These are phyloP conservation scores for Kurtzmaniella quercitrusa DNA, from an alignment of 1,139 yeast genomes.

Conservation along the genomic window DNA sequence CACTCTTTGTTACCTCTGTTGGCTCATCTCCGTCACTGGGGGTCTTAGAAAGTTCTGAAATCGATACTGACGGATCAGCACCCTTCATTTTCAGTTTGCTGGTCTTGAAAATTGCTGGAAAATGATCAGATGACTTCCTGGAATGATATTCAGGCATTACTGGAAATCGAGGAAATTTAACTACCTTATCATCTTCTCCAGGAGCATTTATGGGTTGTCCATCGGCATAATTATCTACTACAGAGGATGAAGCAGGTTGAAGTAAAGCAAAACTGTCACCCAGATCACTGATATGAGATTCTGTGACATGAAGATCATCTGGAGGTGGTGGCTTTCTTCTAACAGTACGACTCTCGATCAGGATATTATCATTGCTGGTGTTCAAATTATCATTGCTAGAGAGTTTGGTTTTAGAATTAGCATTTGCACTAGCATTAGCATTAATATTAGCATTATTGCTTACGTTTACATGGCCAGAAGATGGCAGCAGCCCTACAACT, in stretches of 20 bases:
- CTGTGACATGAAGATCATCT: slow-evolving; percentile 1
- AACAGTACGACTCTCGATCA: neutral
- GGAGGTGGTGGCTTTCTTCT: slow-evolving; percentile 27
- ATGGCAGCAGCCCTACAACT: slow-evolving; percentile 4
- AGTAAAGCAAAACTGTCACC: neutral
- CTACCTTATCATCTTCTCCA: neutral
- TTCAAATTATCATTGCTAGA: neutral
- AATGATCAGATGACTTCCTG: neutral
- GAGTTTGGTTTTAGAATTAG: neutral
- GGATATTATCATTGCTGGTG: neutral
- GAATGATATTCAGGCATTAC: neutral
- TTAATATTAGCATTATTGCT: neutral
- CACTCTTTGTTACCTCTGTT: slow-evolving; percentile 12
- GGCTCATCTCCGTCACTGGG: neutral
- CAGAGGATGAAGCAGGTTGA: neutral
- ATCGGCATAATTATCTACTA: neutral
- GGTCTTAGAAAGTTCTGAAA: slow-evolving; percentile 1
- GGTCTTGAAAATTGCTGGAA: slow-evolving; percentile 9
- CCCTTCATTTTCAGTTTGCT: slow-evolving; percentile 15
- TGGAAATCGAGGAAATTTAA: slow-evolving; percentile 26
- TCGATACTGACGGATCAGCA: slow-evolving; percentile 12
- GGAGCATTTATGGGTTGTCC: neutral
- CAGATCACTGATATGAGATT: neutral
- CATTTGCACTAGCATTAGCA: no score
- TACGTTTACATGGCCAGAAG: slow-evolving; percentile 5